Percentiles rank a stretch among this genome's conserved stretches.
These are phyloP conservation scores for Saccharomycopsis amapae DNA, from an alignment of 805 yeast genomes.

Conservation along the genomic window DNA sequence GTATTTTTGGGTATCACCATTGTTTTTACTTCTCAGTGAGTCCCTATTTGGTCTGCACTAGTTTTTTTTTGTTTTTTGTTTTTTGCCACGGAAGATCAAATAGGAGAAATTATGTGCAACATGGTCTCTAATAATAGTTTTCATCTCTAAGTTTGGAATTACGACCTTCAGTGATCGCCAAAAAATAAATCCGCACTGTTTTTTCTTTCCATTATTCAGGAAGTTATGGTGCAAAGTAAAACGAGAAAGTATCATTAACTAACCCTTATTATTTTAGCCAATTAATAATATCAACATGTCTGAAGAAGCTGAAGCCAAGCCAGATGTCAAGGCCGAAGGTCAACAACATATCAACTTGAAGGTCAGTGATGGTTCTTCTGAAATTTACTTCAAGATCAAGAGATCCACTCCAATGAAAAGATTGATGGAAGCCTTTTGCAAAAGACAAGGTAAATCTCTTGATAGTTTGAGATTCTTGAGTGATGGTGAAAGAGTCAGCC, in stretches of 20 bases:
- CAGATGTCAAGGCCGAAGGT: conserved; percentile 40
- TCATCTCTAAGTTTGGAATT: too few species aligned
- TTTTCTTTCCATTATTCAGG: not conserved
- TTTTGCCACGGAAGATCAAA: too few species aligned
- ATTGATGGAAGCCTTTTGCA: conserved; percentile 96
- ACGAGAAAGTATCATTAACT: not conserved
- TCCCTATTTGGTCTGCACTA: too few species aligned
- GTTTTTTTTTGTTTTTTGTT: too few species aligned
- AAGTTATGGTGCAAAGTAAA: not conserved
- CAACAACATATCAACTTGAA: conserved; percentile 78
- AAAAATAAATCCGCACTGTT: not conserved
- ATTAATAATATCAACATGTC: conserved; percentile 13
- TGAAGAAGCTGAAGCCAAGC: conserved; percentile 19
- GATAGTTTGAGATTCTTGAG: conserved; percentile 79
- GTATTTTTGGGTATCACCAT: too few species aligned
- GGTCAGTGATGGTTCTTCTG: conserved; percentile 90
- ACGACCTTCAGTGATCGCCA: not conserved
- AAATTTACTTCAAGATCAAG: conserved; percentile 92
- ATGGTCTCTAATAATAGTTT: too few species aligned
- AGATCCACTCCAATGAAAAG: conserved; percentile 86
- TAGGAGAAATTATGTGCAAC: too few species aligned
- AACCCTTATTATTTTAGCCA: not conserved
- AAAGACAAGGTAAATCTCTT: conserved; percentile 89
- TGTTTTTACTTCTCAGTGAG: too few species aligned
- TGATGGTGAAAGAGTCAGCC: conserved; percentile 86